Conservation (phyloP, 805 yeast genomes). For the Kluyveromyces starmeri region DNA sequence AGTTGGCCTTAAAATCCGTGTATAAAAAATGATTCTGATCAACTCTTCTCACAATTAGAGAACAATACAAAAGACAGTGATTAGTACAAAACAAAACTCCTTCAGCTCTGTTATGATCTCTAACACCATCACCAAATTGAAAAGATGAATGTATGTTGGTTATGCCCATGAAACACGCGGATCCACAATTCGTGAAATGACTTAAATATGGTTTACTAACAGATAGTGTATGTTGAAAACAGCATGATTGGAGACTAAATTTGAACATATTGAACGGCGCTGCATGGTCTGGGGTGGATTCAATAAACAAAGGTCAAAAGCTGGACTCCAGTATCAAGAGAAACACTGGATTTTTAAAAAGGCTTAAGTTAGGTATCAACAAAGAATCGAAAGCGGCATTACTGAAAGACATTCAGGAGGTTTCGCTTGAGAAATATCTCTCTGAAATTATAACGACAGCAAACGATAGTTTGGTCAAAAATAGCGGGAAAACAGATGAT, state of each 20-base stretch:
- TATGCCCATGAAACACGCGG: no score
- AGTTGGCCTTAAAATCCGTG: no score
- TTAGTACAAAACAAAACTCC: no score
- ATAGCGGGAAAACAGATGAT: slow-evolving; percentile 46
- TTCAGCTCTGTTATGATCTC: no score
- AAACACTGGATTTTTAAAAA: slow-evolving; percentile 71
- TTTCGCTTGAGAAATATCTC: slow-evolving; percentile 66
- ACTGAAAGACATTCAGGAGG: slow-evolving; percentile 49
- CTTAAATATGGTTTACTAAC: no score
- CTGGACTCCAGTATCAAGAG: slow-evolving; percentile 74
- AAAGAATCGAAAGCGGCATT: slow-evolving; percentile 41
- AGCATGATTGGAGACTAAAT: slow-evolving; percentile 22
- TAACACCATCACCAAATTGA: no score
- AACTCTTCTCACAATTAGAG: no score
- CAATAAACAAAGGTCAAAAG: slow-evolving; percentile 26
- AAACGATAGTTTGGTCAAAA: slow-evolving; percentile 49
- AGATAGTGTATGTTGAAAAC: background rate
- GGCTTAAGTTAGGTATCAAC: slow-evolving; percentile 47
- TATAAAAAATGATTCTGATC: no score
- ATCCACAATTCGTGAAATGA: no score
- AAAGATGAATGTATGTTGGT: no score
- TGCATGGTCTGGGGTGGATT: slow-evolving; percentile 47
- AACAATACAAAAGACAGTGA: no score
- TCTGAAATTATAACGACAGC: slow-evolving; percentile 58
- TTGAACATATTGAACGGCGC: slow-evolving; percentile 33